These are phyloP conservation scores for Microdochium nivale DNA, from an alignment of 2,329 filamentous ascomycete species.

Conservation along the genomic window DNA sequence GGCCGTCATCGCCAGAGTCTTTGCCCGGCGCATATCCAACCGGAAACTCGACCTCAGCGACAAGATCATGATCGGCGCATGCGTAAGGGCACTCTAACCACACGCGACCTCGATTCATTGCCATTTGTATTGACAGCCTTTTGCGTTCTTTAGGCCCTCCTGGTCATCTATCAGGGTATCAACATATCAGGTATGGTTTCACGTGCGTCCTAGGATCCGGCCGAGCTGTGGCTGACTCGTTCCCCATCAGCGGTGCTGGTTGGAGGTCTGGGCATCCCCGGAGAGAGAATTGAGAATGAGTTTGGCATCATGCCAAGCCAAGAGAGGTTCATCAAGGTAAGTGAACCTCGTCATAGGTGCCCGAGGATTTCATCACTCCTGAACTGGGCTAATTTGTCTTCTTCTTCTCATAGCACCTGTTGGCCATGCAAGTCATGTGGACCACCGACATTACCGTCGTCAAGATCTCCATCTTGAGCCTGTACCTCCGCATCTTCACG, in stretches of 20 bases:
- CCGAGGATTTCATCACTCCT: neutral
- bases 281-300: conserved; percentile 8
- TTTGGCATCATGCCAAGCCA: conserved; percentile 8
- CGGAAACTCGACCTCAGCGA: conserved; percentile 14
- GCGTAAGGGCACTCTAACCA: conserved; percentile 7
- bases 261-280: conserved; percentile 12
- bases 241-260: conserved; percentile 9
- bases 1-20: conserved; percentile 11
- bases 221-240: neutral
- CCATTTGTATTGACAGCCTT: conserved; percentile 1
- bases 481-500: conserved; percentile 18
- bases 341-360: neutral
- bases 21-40: conserved; percentile 13
- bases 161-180: conserved; percentile 9
- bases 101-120: neutral
- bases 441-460: conserved; percentile 17
- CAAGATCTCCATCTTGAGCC: conserved; percentile 19
- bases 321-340: conserved; percentile 9
- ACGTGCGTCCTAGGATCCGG: neutral
- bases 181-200: conserved; percentile 9
- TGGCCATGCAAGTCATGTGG: conserved; percentile 21
- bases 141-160: conserved; percentile 3
- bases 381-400: conserved; percentile 1
- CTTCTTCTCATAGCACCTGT: conserved; percentile 7
- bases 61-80: conserved; percentile 13